Percentiles rank a stretch among this genome's conserved stretches.
These are phyloP conservation scores for Gaertneriomyces sp. DNA, from an alignment of 192 early-diverging fungal genomes.

Conservation along the genomic window DNA sequence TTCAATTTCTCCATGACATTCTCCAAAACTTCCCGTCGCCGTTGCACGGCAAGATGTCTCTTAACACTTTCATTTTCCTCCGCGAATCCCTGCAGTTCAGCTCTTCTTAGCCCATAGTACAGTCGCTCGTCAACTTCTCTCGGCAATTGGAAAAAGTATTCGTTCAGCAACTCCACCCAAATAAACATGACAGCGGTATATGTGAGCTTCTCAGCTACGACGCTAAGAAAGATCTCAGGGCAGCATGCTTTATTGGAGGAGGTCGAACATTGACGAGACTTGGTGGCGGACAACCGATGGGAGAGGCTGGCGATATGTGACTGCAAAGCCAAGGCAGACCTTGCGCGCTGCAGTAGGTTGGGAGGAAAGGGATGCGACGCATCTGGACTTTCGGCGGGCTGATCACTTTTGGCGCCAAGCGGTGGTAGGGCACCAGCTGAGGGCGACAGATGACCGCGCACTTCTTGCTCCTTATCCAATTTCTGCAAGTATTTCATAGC, in stretches of 20 bases:
- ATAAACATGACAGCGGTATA: slow-evolving; percentile 97
- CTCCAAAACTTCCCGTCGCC: slow-evolving; percentile 80
- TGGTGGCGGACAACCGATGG: slow-evolving; percentile 74
- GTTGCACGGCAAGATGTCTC: slow-evolving; percentile 81
- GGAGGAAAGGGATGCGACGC: slow-evolving; percentile 68
- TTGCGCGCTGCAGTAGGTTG: slow-evolving; percentile 71
- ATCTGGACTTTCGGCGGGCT: slow-evolving; percentile 47
- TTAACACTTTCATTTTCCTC: slow-evolving; percentile 81
- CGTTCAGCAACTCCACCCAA: slow-evolving; percentile 92
- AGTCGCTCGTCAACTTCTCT: slow-evolving; percentile 88
- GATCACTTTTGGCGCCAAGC: neutral
- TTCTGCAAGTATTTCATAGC: slow-evolving; percentile 78
- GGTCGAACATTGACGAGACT: slow-evolving; percentile 76
- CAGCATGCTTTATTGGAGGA: slow-evolving; percentile 85
- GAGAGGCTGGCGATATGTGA: slow-evolving; percentile 73
- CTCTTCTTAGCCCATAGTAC: slow-evolving; percentile 77
- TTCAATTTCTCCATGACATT: slow-evolving; percentile 48
- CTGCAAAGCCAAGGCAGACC: slow-evolving; percentile 73
- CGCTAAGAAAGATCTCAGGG: slow-evolving; percentile 88
- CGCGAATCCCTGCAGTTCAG: slow-evolving; percentile 84
- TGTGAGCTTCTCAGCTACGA: slow-evolving; percentile 91
- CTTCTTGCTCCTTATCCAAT: slow-evolving; percentile 54
- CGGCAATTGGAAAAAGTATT: slow-evolving; percentile 98
- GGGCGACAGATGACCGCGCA: slow-evolving; percentile 2
- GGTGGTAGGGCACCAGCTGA: slow-evolving; percentile 10